These are phyloP conservation scores for Prototheca wickerhamii DNA, from an alignment of 163 green algal species.

Conservation along the genomic window DNA sequence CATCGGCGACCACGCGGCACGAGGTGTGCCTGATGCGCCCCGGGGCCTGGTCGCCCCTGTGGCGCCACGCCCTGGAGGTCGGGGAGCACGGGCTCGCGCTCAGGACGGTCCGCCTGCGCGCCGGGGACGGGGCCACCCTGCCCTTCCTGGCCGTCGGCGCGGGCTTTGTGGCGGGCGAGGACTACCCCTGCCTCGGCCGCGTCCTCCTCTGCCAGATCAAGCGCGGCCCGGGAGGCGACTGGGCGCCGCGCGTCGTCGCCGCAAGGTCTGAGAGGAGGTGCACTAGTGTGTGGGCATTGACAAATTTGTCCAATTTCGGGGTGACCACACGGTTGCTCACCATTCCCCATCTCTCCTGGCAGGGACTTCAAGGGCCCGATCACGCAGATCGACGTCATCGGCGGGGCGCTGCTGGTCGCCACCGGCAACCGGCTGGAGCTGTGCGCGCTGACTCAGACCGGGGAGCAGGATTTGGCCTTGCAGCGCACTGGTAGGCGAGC, in stretches of 20 bases:
- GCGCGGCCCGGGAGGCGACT: not conserved
- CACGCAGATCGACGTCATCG: constrained; percentile 23
- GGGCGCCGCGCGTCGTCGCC: constrained; percentile 11
- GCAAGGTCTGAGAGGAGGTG: not conserved
- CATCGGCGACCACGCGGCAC: constrained; percentile 18
- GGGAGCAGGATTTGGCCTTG: not conserved
- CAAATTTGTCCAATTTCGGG: not conserved
- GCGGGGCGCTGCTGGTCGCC: constrained; percentile 63
- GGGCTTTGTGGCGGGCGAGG: constrained; percentile 52
- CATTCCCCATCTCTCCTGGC: not conserved
- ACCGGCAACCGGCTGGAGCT: constrained; percentile 67
- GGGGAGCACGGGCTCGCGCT: constrained; percentile 50
- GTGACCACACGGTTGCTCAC: not conserved
- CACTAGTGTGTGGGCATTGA: constrained; percentile 6
- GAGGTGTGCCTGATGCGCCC: constrained; percentile 46
- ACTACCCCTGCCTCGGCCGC: constrained; percentile 71
- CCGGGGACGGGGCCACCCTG: constrained; percentile 30
- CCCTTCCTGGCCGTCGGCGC: constrained; percentile 47
- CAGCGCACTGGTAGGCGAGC: not conserved
- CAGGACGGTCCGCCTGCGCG: constrained; percentile 39
- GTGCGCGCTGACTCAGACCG: constrained; percentile 38
- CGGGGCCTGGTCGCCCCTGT: constrained; percentile 29
- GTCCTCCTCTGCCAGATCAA: constrained; percentile 62
- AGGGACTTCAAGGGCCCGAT: constrained; percentile 40
- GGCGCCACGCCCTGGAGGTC: constrained; percentile 37